phyloP scores from a whole-genome alignment of 345 rosid species.

The Lumnitzera racemosa region DNA sequence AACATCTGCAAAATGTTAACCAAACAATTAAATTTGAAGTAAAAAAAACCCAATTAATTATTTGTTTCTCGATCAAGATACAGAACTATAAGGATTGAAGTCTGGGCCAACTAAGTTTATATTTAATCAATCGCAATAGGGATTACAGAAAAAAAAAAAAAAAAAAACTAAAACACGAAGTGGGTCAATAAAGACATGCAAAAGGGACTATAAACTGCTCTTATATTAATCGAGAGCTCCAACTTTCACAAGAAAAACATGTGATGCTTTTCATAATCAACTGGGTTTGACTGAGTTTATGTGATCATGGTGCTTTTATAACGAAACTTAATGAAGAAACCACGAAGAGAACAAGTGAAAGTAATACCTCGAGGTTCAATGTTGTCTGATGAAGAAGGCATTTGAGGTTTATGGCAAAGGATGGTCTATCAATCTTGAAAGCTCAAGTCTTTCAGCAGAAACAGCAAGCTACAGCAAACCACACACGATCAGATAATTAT shows the following conservation, averaged over 20 bases:
- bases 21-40: conserved; percentile 6
- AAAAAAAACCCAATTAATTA: conserved; percentile 8
- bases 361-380: conserved; percentile 43
- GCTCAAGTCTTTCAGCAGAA: background rate
- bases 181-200: too few relatives aligned
- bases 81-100: background rate
- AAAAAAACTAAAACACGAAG: too few relatives aligned
- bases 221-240: too few relatives aligned
- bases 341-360: background rate
- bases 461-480: too few relatives aligned
- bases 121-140: background rate
- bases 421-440: background rate
- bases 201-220: too few relatives aligned
- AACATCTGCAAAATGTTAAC: conserved; percentile 47
- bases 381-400: conserved; percentile 40
- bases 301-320: too few relatives aligned
- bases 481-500: too few relatives aligned
- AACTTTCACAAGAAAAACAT: too few relatives aligned
- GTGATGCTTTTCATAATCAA: too few relatives aligned
- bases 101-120: too few relatives aligned
- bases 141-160: too few relatives aligned
- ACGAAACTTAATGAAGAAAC: background rate
- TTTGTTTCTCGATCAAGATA: conserved; percentile 10
- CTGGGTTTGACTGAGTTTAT: too few relatives aligned
- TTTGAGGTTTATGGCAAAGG: conserved; percentile 1